phyloP scores from a whole-genome alignment of 352 stramenopile genomes.

The Elongisporangium prolatum region DNA sequence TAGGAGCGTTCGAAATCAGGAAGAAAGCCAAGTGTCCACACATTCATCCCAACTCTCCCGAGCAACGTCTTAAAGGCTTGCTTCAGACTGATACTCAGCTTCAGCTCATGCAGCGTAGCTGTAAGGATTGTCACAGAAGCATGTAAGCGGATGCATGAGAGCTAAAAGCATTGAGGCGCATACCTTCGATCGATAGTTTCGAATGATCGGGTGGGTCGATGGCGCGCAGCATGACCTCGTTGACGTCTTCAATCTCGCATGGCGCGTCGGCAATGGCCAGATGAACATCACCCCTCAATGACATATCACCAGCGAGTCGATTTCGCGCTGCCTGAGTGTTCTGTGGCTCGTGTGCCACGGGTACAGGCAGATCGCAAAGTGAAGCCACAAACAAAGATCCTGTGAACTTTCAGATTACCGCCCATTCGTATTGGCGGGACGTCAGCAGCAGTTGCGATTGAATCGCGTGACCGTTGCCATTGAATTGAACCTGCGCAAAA shows the following conservation, averaged over 20 bases:
- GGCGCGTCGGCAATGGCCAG: not conserved
- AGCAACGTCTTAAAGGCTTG: constrained; percentile 31
- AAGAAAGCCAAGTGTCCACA: constrained; percentile 33
- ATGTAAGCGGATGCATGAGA: too few species aligned
- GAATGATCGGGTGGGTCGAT: constrained; percentile 31
- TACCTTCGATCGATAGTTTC: constrained; percentile 5
- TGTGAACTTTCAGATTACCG: not conserved
- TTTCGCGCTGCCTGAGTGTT: not conserved
- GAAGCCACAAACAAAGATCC: not conserved
- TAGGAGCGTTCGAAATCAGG: constrained; percentile 24
- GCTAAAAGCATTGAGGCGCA: not conserved
- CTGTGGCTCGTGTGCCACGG: too few species aligned
- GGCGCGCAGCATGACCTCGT: constrained; percentile 19
- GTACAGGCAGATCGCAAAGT: not conserved
- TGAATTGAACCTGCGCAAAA: not conserved
- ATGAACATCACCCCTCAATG: not conserved
- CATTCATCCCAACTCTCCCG: constrained; percentile 25
- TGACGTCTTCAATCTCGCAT: constrained; percentile 5
- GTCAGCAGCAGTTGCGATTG: not conserved
- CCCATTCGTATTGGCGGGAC: too few species aligned
- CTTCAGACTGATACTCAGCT: constrained; percentile 21
- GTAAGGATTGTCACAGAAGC: too few species aligned
- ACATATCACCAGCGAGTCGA: not conserved
- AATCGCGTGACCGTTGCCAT: not conserved
- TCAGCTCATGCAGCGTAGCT: constrained; percentile 28